Evolutionary conservation across 2,329 filamentous ascomycete species (phyloP).

Genomic region (Fusarium transvaalense): DNA sequence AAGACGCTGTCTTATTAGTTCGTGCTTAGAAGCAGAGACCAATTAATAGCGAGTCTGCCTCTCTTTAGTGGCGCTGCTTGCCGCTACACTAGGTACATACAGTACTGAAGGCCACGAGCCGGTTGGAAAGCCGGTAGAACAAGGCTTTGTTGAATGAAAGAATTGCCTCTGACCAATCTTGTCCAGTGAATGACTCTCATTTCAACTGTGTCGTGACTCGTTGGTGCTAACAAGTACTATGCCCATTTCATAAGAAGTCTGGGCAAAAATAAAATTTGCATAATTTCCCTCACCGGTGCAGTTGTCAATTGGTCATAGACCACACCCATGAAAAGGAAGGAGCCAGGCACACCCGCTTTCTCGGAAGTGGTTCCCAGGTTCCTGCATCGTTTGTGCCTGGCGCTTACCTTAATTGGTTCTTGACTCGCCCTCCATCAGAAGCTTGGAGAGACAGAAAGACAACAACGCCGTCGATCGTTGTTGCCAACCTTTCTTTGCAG

Average conservation of each 20-base stretch:
- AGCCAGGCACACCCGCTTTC: conserved; percentile 34
- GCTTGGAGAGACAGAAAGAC: conserved; percentile 11
- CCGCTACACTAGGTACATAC: no score
- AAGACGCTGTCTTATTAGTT: conserved; percentile 17
- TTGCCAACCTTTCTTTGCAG: conserved; percentile 9
- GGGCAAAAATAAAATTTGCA: conserved; percentile 49
- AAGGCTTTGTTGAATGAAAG: conserved; percentile 20
- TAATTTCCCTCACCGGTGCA: conserved; percentile 43
- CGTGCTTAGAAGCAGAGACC: background rate
- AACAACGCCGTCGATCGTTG: conserved; percentile 19
- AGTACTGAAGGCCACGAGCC: conserved; percentile 4
- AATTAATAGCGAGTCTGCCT: conserved; percentile 4
- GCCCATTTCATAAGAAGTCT: conserved; percentile 25
- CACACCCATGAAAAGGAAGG: background rate
- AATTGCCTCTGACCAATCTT: conserved; percentile 23
- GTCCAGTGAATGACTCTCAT: conserved; percentile 9
- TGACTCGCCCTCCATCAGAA: background rate
- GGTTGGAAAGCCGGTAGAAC: conserved; percentile 2
- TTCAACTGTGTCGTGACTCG: conserved; percentile 12
- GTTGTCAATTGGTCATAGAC: conserved; percentile 15
- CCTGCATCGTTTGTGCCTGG: conserved; percentile 47
- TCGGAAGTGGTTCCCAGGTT: conserved; percentile 45
- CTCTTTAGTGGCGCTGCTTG: conserved; percentile 23
- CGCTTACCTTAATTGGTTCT: conserved; percentile 32
- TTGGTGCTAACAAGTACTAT: background rate